Evolutionary conservation across 495 filamentous ascomycete genomes (phyloP).

Genomic region (Penicillium argentinense): DNA sequence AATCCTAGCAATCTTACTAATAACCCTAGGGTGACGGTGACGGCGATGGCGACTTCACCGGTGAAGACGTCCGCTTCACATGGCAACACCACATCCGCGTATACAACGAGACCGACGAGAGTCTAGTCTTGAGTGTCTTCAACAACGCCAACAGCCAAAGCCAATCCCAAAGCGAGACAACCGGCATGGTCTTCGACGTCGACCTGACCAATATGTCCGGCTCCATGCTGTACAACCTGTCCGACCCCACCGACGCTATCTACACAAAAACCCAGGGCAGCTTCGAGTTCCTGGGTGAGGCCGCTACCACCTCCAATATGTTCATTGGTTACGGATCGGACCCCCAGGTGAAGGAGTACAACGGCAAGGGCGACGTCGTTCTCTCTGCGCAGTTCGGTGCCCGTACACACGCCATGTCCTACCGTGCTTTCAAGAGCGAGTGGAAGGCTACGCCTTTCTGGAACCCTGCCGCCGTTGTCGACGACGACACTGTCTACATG

Average conservation of each 20-base stretch:
- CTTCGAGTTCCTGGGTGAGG: slow-evolving; percentile 28
- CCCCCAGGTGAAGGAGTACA: slow-evolving; percentile 45
- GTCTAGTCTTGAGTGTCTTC: slow-evolving; percentile 23
- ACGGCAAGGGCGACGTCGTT: slow-evolving; percentile 10
- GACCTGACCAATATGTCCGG: slow-evolving; percentile 12
- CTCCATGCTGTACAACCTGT: slow-evolving; percentile 9
- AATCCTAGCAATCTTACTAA: too few relatives aligned
- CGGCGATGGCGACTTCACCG: slow-evolving; percentile 35
- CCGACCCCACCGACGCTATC: slow-evolving; percentile 26
- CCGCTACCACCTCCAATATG: slow-evolving; percentile 26
- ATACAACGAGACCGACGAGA: slow-evolving; percentile 20
- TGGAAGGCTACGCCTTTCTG: slow-evolving; percentile 19
- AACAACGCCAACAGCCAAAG: slow-evolving; percentile 23
- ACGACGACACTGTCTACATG: slow-evolving; percentile 20
- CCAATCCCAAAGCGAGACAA: slow-evolving; percentile 4
- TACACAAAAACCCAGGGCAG: slow-evolving; percentile 40
- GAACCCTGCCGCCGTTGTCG: slow-evolving; percentile 13
- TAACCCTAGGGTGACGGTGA: slow-evolving; percentile 18
- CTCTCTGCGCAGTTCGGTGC: slow-evolving; percentile 13
- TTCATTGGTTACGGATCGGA: slow-evolving; percentile 44
- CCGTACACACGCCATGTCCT: slow-evolving; percentile 7
- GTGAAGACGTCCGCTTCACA: slow-evolving; percentile 22
- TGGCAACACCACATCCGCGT: slow-evolving; percentile 34
- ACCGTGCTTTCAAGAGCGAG: slow-evolving; percentile 15
- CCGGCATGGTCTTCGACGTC: slow-evolving; percentile 21